Evolutionary conservation across 1,284 basidiomycete genomes (phyloP).

Genomic region (Sutorius eximius): DNA sequence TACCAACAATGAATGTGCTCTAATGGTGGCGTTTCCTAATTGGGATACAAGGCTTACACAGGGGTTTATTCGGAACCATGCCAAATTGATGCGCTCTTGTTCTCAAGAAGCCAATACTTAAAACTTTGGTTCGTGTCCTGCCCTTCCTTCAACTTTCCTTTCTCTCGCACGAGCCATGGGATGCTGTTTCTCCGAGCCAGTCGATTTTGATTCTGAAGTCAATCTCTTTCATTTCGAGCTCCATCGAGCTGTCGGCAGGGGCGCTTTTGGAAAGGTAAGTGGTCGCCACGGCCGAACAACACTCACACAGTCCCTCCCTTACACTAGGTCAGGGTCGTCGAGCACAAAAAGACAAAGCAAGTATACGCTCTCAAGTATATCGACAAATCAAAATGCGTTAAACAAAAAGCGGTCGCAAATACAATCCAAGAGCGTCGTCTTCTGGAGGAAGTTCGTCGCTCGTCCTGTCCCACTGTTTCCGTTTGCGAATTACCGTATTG

Average conservation of each 20-base stretch:
- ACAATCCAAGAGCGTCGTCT: conserved; percentile 91
- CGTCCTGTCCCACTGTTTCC: conserved; percentile 16
- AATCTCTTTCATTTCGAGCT: conserved; percentile 96
- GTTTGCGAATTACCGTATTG: conserved; percentile 22
- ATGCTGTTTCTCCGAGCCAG: conserved; percentile 67
- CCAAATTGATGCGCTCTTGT: conserved; percentile 33
- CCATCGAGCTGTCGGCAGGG: conserved; percentile 90
- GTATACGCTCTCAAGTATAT: conserved; percentile 98
- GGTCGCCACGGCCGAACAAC: conserved; percentile 27
- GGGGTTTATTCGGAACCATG: conserved; percentile 7
- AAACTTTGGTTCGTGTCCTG: conserved; percentile 17
- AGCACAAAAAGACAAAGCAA: conserved; percentile 92
- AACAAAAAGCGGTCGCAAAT: conserved; percentile 91
- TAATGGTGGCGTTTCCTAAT: conserved; percentile 13
- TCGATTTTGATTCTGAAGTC: conserved; percentile 93
- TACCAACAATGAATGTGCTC: neutral
- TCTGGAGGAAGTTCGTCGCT: conserved; percentile 75
- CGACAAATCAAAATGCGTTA: conserved; percentile 90
- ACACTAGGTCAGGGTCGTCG: conserved; percentile 80
- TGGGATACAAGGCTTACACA: conserved; percentile 18
- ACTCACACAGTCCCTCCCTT: neutral
- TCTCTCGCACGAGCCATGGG: conserved; percentile 52
- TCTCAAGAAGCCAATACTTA: conserved; percentile 30
- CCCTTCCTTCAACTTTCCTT: conserved; percentile 34
- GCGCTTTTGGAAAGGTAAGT: conserved; percentile 93